A percentile compares a stretch with the other conserved stretches of the same genome.
These are phyloP conservation scores for Microbotryum lychnidis-dioicae DNA, from an alignment of 1,284 basidiomycete species.

Conservation along the genomic window DNA sequence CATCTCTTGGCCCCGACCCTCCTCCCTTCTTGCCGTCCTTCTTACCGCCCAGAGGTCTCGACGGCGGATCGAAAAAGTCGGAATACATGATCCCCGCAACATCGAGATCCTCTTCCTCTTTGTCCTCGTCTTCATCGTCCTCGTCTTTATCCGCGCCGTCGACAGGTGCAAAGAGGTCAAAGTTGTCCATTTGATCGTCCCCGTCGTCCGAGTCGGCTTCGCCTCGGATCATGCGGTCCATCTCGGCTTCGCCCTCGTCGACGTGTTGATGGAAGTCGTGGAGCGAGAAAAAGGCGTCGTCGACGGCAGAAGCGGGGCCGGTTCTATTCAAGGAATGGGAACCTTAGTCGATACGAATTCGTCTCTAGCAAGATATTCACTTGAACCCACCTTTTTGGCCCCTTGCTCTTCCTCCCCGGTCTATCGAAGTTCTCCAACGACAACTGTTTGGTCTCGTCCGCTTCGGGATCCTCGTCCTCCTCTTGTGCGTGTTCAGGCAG, in stretches of 20 bases:
- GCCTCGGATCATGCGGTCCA: slow-evolving; percentile 51
- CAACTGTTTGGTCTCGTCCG: slow-evolving; percentile 9
- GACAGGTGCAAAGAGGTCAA: slow-evolving; percentile 37
- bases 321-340: background rate
- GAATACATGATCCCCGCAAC: slow-evolving; percentile 31
- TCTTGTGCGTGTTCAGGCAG: slow-evolving; percentile 34
- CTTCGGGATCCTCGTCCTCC: slow-evolving; percentile 26
- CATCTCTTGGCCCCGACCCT: too few relatives aligned
- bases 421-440: slow-evolving; percentile 30
- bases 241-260: slow-evolving; percentile 62
- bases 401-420: slow-evolving; percentile 7
- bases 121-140: slow-evolving; percentile 22
- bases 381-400: slow-evolving; percentile 5
- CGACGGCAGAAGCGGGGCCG: slow-evolving; percentile 45
- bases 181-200: slow-evolving; percentile 47
- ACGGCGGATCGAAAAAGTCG: slow-evolving; percentile 35
- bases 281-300: slow-evolving; percentile 89
- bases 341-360: background rate
- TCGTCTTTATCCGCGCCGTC: slow-evolving; percentile 1
- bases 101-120: slow-evolving; percentile 26
- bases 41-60: slow-evolving; percentile 1
- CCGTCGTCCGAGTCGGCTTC: slow-evolving; percentile 45
- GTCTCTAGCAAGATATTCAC: background rate
- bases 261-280: slow-evolving; percentile 81
- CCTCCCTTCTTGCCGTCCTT: too few relatives aligned